A percentile compares a stretch with the other conserved stretches of the same genome.
phyloP scores from a whole-genome alignment of 441 rosid genomes.

The Pelargonium citronellum region DNA sequence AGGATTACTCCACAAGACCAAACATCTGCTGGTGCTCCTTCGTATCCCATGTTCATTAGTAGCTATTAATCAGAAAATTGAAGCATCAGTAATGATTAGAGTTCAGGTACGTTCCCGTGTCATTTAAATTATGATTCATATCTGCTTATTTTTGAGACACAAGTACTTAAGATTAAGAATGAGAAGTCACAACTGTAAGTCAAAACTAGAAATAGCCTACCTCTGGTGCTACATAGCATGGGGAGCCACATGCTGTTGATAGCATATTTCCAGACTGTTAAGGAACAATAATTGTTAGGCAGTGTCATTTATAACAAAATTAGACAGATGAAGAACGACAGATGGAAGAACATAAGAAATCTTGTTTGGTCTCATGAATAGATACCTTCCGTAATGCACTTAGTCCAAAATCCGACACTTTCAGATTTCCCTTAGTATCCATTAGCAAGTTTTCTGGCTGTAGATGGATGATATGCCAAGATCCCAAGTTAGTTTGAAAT shows the following conservation, averaged over 20 bases:
- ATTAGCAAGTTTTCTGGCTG: constrained; percentile 5
- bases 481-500: neutral
- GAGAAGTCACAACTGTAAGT: neutral
- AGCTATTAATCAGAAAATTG: constrained; percentile 41
- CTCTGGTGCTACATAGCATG: constrained; percentile 93
- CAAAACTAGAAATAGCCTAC: constrained; percentile 24
- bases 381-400: neutral
- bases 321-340: neutral
- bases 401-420: constrained; percentile 1
- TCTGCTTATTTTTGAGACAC: too few relatives aligned
- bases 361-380: neutral
- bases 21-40: constrained; percentile 81
- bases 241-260: constrained; percentile 90
- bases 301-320: too few relatives aligned
- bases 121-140: too few relatives aligned
- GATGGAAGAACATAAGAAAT: neutral
- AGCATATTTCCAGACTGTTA: constrained; percentile 48
- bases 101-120: neutral
- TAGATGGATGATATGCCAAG: neutral
- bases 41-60: constrained; percentile 58
- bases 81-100: constrained; percentile 12
- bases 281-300: neutral
- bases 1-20: constrained; percentile 91
- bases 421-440: neutral
- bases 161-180: neutral